Evolutionary conservation across 1,284 basidiomycete species (phyloP), one percentile per base, ranked within the genome.

Genomic region (Cutaneotrichosporon dermatis): DNA sequence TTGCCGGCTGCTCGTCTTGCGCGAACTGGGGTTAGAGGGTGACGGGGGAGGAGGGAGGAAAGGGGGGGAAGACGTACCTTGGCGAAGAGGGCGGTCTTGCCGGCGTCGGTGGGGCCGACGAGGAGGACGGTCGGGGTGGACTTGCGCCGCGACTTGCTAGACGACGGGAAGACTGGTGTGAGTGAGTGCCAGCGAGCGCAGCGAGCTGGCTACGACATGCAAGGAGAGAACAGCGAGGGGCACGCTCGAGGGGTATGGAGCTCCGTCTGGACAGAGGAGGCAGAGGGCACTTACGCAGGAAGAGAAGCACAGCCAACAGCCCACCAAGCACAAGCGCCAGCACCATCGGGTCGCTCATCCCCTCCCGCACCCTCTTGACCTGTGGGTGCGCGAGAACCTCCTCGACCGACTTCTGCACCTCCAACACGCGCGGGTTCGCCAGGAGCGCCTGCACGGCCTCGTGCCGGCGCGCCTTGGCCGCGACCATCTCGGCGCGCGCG

Each of bases 11-110:
- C 3, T 65, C 60, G 48, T 68, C 61, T 25, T 74, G 68, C 1
- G 69, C 66, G 40, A 78, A 70, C 75, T 77, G 62, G 2, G 15
- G 35, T 44, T 40, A 34, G 16, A 25, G 25, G 25, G 25, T 25
- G 25, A 25, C 25, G 25, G 25, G 25, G 25, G 25, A 25, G 25
- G 25, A 25, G 25, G 25, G 25, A 25, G 25, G 25, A 25, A 25
- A 25, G 25, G 25, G 25, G 25, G 25, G 25, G 25, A 16, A 7
- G 6, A 12, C 70, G 44, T 39, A 73, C 76, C 60, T 76, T 75
- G 13, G 74, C 61, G 57, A 78, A 77, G 8, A 77, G 56, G 8
- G 73, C 58, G 1, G 76, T 77, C 67, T 77, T 77, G 44, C 76
- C 76, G 34, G 62, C 61, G 53, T 75, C 76, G 2, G 69, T 65